Evolutionary conservation across 139 green algal genomes (phyloP), one percentile per base, ranked within the genome.

Genomic region (Gonium pectorale): DNA sequence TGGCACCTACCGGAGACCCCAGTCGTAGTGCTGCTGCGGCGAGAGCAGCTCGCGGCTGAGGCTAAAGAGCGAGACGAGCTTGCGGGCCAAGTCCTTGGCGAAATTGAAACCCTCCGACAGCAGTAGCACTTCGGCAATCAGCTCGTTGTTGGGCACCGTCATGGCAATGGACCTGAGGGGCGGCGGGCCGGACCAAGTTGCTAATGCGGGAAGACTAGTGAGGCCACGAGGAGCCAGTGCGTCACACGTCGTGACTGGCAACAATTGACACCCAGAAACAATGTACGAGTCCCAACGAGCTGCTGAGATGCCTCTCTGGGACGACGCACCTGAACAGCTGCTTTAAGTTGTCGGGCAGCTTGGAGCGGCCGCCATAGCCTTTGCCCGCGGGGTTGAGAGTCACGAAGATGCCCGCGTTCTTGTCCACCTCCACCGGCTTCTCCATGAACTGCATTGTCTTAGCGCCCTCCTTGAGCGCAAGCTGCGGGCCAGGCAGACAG

Each of bases 301-400:
- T n/a, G n/a, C n/a, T n/a, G n/a, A n/a, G n/a, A n/a, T n/a, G n/a
- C 49, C 49, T 56, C 13, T 13, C 13, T 17, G 17, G 49, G 49
- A 56, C 8, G 31, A 7, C 80, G 5, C 54, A 91, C 63, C 95
- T 91, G 89, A 98, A 97, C 62, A 98, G 92, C 86, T 94, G 87
- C 91, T 96, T 95, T 29, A 98, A 83, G 91, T 97, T 98, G 83
- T 97, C 94, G 11, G 95, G 95, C 38, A 98, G 93, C 88, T 96
- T 95, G 41, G 91, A 94, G 62, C 95, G 89, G 22, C 95, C 95
- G 5, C 94, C 94, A 69, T 98, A 98, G 40, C 93, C 93, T 79
- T 94, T 94, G 59, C 93, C 93, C 9, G 93, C 94, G 7, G 95
- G 95, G 92, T 98, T 98, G 35, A 98, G 86, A 6, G 95, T 98